Base-by-base conservation (phyloP, 352 stramenopile genomes). In the Plasmopara halstedii region DNA sequence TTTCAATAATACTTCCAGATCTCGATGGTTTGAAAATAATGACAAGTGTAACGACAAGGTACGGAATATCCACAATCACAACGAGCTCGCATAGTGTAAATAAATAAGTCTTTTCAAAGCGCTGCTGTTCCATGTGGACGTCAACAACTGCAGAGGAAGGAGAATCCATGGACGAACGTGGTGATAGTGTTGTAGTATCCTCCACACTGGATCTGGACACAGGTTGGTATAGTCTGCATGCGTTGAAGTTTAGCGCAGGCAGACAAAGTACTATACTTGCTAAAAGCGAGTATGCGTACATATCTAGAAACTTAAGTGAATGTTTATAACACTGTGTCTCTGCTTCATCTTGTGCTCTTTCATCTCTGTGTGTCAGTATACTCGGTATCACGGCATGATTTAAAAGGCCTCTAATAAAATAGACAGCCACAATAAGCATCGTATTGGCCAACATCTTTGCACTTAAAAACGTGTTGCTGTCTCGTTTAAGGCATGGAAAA, bases 381-480 rank as follows among this genome's bases (percentile, higher is more conserved):
- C 63, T 43, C n/a, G 66, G 53, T 2, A 83, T 48, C 10, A 87
- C 39, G 11, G 70, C 62, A 13, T 69, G 44, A 35, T 82, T 70
- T n/a, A 75, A 50, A 10, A 84, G 19, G 19, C 85, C 33, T 15
- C 76, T 51, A 0, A 85, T 17, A 25, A 80, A 70, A 34, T 85
- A 66, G n/a, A 70, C 50, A 7, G 58, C 48, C 36, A 88, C 41
- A 47, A 87, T 91, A 32, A 85, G 64, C 56, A 65, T 53, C 51
- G 76, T 85, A 48, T 86, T 86, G 49, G 71, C 76, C 45, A 91
- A 67, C 74, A 91, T 85, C 14, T 64, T 47, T 1, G 72, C 66
- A 44, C 76, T 76, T 40, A 88, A 54, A 27, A 84, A 91, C 48
- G 74, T 88, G 50, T 91, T 91, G 68, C 71, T 76, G 55, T 88